Evolutionary conservation across 305 asterid species (phyloP), one percentile per base, ranked within the genome.

Genomic region (Rubia tinctorum): DNA sequence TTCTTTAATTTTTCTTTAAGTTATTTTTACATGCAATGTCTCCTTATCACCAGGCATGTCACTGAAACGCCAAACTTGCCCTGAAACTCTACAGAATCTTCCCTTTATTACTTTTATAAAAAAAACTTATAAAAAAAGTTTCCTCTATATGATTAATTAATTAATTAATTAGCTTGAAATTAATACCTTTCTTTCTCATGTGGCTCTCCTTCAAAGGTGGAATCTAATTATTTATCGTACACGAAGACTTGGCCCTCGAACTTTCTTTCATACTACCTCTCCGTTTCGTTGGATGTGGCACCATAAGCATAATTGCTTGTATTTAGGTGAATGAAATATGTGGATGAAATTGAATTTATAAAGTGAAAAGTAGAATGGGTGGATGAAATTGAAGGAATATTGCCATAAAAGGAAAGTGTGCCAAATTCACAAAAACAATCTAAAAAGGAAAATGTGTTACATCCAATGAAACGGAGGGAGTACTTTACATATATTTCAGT

Each of bases 11-110:
- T 23, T 39, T 40, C 5, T 30, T 18, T 6, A 27, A 27, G 40
- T 55, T 70, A n/a, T 71, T 39, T 51, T 11, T 37, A 12, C 7
- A 12, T 27, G 53, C 20, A 60, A 7, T 75, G 79, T 75, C 75
- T 17, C 71, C 71, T 43, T 6, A 37, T 1, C 11, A 13, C 45
- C 74, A 8, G 69, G 74, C 79, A 69, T 75, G 74, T 45, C 56
- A 61, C 44, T 45, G 56, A 44, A 60, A 18, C 56, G 23, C 27
- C 64, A 61, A 59, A 68, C 73, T 62, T 68, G 18, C 43, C 39
- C 55, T 71, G 40, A 25, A 9, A 58, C 34, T n/a, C 60, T 37
- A 39, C 49, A n/a, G 39, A 56, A 15, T 55, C 53, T 75, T 8
- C 9, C 30, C 9, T 20, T 49, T 66, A 27, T 27, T 15, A 22